Evolutionary conservation across 192 early-diverging fungal species (phyloP).

Genomic region (Podila epigama): DNA sequence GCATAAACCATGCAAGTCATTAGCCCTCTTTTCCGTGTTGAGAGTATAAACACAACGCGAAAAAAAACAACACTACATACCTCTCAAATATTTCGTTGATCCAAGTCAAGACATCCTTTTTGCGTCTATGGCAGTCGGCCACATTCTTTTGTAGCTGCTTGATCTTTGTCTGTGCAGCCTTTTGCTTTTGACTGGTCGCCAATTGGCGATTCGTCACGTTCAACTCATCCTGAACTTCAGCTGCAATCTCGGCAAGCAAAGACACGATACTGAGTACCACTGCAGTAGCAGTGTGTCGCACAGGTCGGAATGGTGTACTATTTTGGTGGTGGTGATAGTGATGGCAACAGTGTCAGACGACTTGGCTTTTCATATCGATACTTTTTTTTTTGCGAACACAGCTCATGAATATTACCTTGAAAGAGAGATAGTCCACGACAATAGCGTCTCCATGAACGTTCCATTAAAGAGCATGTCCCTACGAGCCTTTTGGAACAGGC

Average conservation of each 20-base stretch:
- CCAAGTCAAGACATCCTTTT: constrained; percentile 63
- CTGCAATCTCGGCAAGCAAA: constrained; percentile 72
- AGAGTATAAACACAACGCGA: too few species aligned
- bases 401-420: constrained; percentile 53
- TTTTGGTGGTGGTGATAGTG: constrained; percentile 13
- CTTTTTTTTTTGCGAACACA: neutral
- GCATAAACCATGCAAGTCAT: neutral
- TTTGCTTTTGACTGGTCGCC: constrained; percentile 59
- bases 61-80: constrained; percentile 39
- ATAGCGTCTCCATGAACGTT: constrained; percentile 64
- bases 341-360: neutral
- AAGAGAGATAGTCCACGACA: constrained; percentile 72
- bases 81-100: constrained; percentile 80
- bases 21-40: neutral
- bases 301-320: constrained; percentile 83
- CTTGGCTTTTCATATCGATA: neutral
- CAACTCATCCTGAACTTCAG: constrained; percentile 65
- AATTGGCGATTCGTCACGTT: constrained; percentile 75
- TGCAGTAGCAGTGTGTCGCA: constrained; percentile 88
- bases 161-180: constrained; percentile 31
- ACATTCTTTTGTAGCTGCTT: constrained; percentile 52
- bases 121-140: constrained; percentile 59
- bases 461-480: constrained; percentile 68
- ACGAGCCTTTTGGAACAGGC: constrained; percentile 65
- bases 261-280: constrained; percentile 71